Conservation (phyloP, 768 basidiomycete genomes). For the Xerocomellus dryophilus region DNA sequence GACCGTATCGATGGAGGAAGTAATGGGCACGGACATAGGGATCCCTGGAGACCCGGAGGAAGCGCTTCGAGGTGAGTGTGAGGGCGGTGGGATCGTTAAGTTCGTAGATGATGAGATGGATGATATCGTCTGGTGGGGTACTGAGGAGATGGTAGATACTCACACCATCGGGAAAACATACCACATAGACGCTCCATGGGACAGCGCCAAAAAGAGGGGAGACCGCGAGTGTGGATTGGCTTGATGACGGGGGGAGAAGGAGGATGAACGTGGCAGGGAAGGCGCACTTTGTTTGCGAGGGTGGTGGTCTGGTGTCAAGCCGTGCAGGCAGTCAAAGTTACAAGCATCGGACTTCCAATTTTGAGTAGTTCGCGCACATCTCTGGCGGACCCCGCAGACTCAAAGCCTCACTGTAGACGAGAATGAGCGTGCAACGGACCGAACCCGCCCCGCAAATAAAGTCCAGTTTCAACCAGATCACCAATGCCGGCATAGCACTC, state of each 20-base stretch:
- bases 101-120: slow-evolving; percentile 72
- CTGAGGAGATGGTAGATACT: slow-evolving; percentile 11
- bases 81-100: slow-evolving; percentile 62
- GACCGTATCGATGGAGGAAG: slow-evolving; percentile 72
- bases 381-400: slow-evolving; percentile 31
- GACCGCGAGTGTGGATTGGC: slow-evolving; percentile 1
- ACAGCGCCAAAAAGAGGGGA: not conserved
- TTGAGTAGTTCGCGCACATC: slow-evolving; percentile 27
- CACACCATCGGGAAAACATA: slow-evolving; percentile 35
- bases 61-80: slow-evolving; percentile 55
- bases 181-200: slow-evolving; percentile 67
- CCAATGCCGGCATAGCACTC: slow-evolving; percentile 34
- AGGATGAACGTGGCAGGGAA: slow-evolving; percentile 4
- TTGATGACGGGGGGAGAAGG: not conserved
- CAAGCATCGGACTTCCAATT: slow-evolving; percentile 38
- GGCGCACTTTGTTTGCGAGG: slow-evolving; percentile 32
- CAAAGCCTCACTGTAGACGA: slow-evolving; percentile 8
- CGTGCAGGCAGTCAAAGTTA: slow-evolving; percentile 30
- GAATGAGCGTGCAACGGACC: not conserved
- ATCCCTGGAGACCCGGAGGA: slow-evolving; percentile 62
- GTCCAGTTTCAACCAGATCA: slow-evolving; percentile 13
- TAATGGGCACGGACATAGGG: slow-evolving; percentile 76
- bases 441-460: not conserved
- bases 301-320: slow-evolving; percentile 35
- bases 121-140: slow-evolving; percentile 49